A percentile compares a stretch with the other conserved stretches of the same genome.
These are phyloP conservation scores for Eucommia ulmoides DNA, from an alignment of 257 asterid genomes.

Conservation along the genomic window DNA sequence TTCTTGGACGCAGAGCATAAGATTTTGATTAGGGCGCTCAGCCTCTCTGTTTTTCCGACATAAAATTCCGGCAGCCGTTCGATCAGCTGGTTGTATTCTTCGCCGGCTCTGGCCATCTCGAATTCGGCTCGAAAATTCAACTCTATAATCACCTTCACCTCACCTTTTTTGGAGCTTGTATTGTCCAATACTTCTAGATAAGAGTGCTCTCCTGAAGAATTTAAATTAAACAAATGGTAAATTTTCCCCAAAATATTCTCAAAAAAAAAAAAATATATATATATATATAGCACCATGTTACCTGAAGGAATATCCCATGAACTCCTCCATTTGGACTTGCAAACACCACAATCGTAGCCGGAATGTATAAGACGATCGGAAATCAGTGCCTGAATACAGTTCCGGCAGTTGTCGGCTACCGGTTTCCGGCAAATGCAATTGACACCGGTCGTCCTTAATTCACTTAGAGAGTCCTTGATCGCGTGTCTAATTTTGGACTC, in stretches of 20 bases:
- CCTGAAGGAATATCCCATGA: slow-evolving; percentile 19
- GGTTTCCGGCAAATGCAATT: slow-evolving; percentile 24
- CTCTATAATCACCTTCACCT: slow-evolving; percentile 24
- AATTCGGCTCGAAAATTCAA: slow-evolving; percentile 27
- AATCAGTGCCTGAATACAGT: slow-evolving; percentile 14
- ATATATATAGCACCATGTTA: too few relatives aligned
- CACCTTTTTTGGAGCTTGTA: slow-evolving; percentile 10
- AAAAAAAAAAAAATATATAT: too few relatives aligned
- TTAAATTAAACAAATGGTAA: too few relatives aligned
- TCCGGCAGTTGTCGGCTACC: slow-evolving; percentile 13
- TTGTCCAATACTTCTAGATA: slow-evolving; percentile 18
- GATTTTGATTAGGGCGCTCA: slow-evolving; percentile 18
- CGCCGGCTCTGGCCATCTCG: slow-evolving; percentile 16
- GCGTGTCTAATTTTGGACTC: slow-evolving; percentile 19
- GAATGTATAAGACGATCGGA: slow-evolving; percentile 10
- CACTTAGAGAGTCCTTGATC: slow-evolving; percentile 20
- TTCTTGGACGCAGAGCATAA: slow-evolving; percentile 28
- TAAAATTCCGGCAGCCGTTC: slow-evolving; percentile 19
- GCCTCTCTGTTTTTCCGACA: slow-evolving; percentile 27
- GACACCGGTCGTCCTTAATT: slow-evolving; percentile 6
- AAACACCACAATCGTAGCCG: slow-evolving; percentile 20
- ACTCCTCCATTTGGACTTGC: slow-evolving; percentile 30
- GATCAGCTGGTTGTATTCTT: slow-evolving; percentile 16
- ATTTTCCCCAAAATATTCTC: too few relatives aligned
- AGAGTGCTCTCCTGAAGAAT: slow-evolving; percentile 27